Evolutionary conservation across 164 flowering plant genomes (phyloP), one percentile per base, ranked within the genome.

Genomic region (Annona squamosa): DNA sequence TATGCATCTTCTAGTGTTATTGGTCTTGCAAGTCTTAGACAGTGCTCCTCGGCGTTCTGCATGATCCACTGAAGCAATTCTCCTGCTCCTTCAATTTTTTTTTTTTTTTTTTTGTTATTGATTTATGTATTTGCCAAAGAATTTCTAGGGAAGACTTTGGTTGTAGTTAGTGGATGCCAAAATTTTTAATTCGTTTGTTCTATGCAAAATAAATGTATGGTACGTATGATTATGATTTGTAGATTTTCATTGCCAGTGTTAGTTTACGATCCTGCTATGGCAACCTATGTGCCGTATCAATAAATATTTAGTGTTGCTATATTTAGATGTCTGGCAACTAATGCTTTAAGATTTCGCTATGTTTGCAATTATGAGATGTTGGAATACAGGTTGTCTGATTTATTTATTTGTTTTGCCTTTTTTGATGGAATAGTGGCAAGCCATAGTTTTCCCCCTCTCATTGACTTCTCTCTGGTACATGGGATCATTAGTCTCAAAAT

Each of bases 381-480:
- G 57, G 12, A n/a, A 47, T 16, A 44, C 47, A 6, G 1, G 16
- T 69, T 16, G 75, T 66, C 79, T 84, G 77, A 87, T 81, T 70
- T 85, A 82, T 79, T 67, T 73, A 87, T 89, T 86, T 88, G 72
- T 88, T 79, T 46, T 61, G 85, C 52, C 85, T 88, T 71, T 88
- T 79, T 46, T 61, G 85, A 46, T 90, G 89, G 84, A 87, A 89
- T 98, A 96, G 99, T 89, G 95, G 97, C 88, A 84, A 78, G 95
- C 97, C 47, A 83, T 87, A 83, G 77, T 85, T 70, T 83, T 82
- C 81, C 97, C 99, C 44, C 85, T 92, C 79, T 76, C 74, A 19
- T 81, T 96, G 85, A 93, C 98, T 67, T 87, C 92, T 71, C 82
- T 96, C 57, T 80, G 90, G 86, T 96, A 96, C 65, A 75, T 83